Base-by-base conservation (phyloP, 106 monocot genomes). In the Allium cepa region DNA sequence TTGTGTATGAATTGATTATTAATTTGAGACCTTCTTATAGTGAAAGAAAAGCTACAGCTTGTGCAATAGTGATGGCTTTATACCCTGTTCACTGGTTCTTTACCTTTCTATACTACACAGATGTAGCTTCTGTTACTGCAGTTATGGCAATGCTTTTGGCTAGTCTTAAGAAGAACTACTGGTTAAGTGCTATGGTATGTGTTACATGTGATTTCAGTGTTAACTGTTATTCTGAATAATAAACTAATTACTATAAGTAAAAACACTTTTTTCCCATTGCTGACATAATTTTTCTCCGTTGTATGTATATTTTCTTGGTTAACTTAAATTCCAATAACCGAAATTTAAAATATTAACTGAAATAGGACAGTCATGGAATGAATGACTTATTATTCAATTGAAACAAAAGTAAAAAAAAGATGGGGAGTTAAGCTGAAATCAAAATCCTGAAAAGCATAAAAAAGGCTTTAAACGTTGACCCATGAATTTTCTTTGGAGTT, bases 51-150 rank as follows among this genome's bases (percentile, higher is more conserved):
- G 87, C 87, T 36, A 81, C 83, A 15, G 7, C 64, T 10, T 81
- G 60, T 85, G 80, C 92, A 26, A 70, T 93, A 60, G 8, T 81
- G 22, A 61, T 87, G 46, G 52, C 89, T 63, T 59, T 92, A 18
- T 99, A 90, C 66, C 97, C 97, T 45, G 57, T 93, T 72, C 89
- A 93, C 53, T 99, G 97, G 89, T 99, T 99, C 82, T 99, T 93
- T 73, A 77, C 90, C 67, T 99, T 99, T 76, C 80, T 99, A 36
- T 93, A 90, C 63, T 99, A 93, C 70, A 93, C 97, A 56, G 97
- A 93, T 87, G 90, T 90, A 13, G 87, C 93, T 69, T 99, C 97
- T 73, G 67, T 90, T 50, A 71, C 90, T 57, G 82, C 83, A 53
- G 87, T 93, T 76, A 73, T 99, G 62, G 97, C 90, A 28, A 99